Conservation (phyloP, 1,284 basidiomycete genomes). For the Mrakiaceae sp. region DNA sequence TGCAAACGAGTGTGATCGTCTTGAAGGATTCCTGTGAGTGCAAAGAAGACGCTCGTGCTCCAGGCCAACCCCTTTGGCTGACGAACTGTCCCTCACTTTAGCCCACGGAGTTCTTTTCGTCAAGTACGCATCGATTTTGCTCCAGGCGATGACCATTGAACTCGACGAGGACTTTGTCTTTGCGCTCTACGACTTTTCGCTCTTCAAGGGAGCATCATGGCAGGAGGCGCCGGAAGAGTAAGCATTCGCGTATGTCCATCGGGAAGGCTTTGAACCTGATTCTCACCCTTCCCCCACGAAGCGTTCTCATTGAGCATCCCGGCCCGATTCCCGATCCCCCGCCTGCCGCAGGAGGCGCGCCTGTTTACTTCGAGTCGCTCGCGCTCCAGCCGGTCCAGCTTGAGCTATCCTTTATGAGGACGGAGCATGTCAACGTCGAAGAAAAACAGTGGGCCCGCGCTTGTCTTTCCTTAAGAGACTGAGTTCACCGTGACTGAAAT, state of each 20-base stretch:
- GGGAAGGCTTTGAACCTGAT: constrained; percentile 10
- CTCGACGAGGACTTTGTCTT: constrained; percentile 95
- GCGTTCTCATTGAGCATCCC: constrained; percentile 64
- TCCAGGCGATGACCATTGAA: constrained; percentile 92
- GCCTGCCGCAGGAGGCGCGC: constrained; percentile 51
- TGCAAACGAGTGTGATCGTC: constrained; percentile 79
- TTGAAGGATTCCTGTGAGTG: constrained; percentile 79
- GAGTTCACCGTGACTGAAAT: too few species aligned
- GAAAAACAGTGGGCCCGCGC: constrained; percentile 56
- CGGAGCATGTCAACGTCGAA: constrained; percentile 82
- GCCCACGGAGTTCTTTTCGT: constrained; percentile 93
- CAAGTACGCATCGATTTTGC: constrained; percentile 89
- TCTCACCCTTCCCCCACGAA: constrained; percentile 28
- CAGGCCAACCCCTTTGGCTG: neutral
- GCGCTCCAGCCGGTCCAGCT: constrained; percentile 91
- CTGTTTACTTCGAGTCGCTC: constrained; percentile 94
- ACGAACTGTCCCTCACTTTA: constrained; percentile 29
- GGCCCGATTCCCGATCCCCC: constrained; percentile 70
- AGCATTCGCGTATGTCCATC: constrained; percentile 24
- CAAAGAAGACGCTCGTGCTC: neutral
- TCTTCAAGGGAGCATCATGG: constrained; percentile 84
- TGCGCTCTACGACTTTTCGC: constrained; percentile 80
- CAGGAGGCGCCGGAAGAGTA: constrained; percentile 64
- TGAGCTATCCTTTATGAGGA: constrained; percentile 92
- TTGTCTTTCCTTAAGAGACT: neutral